These are phyloP conservation scores for Escovopsis weberi DNA, from an alignment of 2,329 filamentous ascomycete genomes.

Conservation along the genomic window DNA sequence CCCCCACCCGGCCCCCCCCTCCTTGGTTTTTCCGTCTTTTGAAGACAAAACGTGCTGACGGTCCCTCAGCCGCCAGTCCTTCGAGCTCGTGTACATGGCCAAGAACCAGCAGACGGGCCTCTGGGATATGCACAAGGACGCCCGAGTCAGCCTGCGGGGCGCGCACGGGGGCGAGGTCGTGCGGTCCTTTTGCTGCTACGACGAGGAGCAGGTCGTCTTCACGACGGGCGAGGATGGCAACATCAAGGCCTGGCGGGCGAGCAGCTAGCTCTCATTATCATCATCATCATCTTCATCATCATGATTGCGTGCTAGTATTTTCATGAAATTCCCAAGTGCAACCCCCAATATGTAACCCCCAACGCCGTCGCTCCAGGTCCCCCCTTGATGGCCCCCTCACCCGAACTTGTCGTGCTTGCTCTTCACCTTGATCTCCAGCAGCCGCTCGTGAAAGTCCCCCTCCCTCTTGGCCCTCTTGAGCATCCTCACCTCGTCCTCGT, in stretches of 20 bases:
- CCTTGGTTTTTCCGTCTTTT: no score
- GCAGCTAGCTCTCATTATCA: conserved; percentile 1
- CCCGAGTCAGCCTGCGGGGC: conserved; percentile 43
- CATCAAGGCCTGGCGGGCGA: conserved; percentile 39
- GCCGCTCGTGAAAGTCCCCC: conserved; percentile 76
- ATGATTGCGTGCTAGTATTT: neutral
- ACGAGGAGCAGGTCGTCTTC: conserved; percentile 42
- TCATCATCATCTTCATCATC: neutral
- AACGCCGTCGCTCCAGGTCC: neutral
- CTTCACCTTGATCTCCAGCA: conserved; percentile 81
- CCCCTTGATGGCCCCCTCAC: conserved; percentile 6
- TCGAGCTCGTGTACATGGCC: conserved; percentile 46
- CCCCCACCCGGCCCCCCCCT: neutral
- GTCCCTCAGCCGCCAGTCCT: conserved; percentile 30
- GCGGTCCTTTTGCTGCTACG: conserved; percentile 48
- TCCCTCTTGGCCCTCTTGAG: conserved; percentile 73
- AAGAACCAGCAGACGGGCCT: conserved; percentile 23
- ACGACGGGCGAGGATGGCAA: conserved; percentile 44
- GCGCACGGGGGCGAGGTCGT: conserved; percentile 52
- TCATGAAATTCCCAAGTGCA: neutral
- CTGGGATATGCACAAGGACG: conserved; percentile 42
- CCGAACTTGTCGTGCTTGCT: conserved; percentile 78
- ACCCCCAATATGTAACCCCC: neutral
- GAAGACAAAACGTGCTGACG: neutral
- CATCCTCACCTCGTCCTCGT: conserved; percentile 74